Conservation (phyloP, 2,329 filamentous ascomycete genomes). For the Pyrenochaeta sp. region DNA sequence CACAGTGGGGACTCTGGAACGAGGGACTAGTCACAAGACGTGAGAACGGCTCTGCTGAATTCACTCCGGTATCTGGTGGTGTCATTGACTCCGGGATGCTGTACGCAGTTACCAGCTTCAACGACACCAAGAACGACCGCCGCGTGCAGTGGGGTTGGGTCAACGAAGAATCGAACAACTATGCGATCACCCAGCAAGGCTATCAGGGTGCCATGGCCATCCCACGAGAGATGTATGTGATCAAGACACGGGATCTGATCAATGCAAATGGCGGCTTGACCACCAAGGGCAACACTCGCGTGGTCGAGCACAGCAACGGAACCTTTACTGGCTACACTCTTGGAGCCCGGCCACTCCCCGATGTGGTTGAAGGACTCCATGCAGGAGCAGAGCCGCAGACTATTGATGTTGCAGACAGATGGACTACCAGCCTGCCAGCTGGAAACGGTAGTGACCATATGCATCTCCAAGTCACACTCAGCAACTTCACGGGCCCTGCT, state of each 20-base stretch:
- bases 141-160: slow-evolving; percentile 58
- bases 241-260: slow-evolving; percentile 50
- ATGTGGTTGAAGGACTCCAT: slow-evolving; percentile 53
- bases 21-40: slow-evolving; percentile 53
- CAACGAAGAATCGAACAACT: slow-evolving; percentile 54
- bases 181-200: slow-evolving; percentile 51
- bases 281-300: slow-evolving; percentile 44
- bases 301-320: slow-evolving; percentile 46
- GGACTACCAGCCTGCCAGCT: slow-evolving; percentile 31
- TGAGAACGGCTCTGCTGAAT: slow-evolving; percentile 54
- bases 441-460: slow-evolving; percentile 47
- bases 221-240: slow-evolving; percentile 56
- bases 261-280: slow-evolving; percentile 44
- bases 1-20: slow-evolving; percentile 56
- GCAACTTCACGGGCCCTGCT: slow-evolving; percentile 48
- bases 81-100: slow-evolving; percentile 54
- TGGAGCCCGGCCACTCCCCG: slow-evolving; percentile 52
- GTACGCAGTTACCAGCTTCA: slow-evolving; percentile 57
- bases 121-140: slow-evolving; percentile 57
- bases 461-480: slow-evolving; percentile 51
- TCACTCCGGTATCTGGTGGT: slow-evolving; percentile 54
- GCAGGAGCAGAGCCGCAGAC: slow-evolving; percentile 29
- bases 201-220: slow-evolving; percentile 56
- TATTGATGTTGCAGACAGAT: slow-evolving; percentile 24
- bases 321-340: slow-evolving; percentile 55